These are phyloP conservation scores for Candida chauliodis DNA, from an alignment of 805 yeast genomes.

Conservation along the genomic window DNA sequence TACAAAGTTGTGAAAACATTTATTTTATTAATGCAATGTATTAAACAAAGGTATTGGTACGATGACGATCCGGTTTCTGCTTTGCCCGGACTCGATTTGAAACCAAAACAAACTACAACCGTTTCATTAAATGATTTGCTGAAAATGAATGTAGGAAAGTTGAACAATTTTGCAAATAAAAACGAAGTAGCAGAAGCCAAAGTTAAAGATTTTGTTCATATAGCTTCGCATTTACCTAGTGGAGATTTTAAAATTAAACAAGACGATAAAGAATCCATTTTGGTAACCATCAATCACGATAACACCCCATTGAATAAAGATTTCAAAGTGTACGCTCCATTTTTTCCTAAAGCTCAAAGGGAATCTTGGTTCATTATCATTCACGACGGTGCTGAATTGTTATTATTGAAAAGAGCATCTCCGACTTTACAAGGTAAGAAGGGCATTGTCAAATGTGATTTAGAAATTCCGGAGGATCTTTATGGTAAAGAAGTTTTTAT, in stretches of 20 bases:
- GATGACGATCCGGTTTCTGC: conserved; percentile 74
- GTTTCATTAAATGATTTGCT: too few relatives aligned
- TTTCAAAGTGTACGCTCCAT: conserved; percentile 69
- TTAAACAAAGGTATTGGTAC: conserved; percentile 86
- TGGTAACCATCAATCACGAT: conserved; percentile 51
- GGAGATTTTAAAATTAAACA: conserved; percentile 46
- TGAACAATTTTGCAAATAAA: conserved; percentile 30
- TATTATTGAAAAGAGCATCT: conserved; percentile 71
- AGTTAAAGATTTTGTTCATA: conserved; percentile 46
- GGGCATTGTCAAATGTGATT: conserved; percentile 40
- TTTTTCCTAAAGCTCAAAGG: conserved; percentile 85
- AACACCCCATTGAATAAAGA: conserved; percentile 50
- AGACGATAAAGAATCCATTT: conserved; percentile 27
- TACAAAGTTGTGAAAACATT: conserved; percentile 57
- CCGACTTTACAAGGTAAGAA: conserved; percentile 43
- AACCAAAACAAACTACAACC: conserved; percentile 9
- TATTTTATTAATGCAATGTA: conserved; percentile 72
- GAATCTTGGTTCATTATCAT: conserved; percentile 88
- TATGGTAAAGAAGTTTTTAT: conserved; percentile 45
- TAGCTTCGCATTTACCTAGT: conserved; percentile 60
- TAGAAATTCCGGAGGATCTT: conserved; percentile 49
- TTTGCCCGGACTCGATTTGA: conserved; percentile 45
- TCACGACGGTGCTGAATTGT: conserved; percentile 49
- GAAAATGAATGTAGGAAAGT: conserved; percentile 29
- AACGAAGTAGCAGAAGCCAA: conserved; percentile 36